A percentile compares a stretch with the other conserved stretches of the same genome.
Conservation (phyloP, 2,329 filamentous ascomycete genomes). For the Periconia sp. region DNA sequence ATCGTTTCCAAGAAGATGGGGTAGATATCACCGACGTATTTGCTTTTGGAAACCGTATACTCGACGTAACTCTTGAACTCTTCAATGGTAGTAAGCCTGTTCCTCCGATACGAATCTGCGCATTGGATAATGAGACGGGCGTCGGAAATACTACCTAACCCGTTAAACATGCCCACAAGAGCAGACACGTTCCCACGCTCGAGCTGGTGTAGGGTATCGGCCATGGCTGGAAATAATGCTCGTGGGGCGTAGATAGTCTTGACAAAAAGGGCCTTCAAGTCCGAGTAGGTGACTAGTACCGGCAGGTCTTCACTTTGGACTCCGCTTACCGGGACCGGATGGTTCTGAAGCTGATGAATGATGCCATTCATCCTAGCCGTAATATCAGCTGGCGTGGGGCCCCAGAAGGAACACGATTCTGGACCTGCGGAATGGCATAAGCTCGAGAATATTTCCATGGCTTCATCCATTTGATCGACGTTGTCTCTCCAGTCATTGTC, state of each 20-base stretch:
- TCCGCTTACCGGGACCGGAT: not conserved
- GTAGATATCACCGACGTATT: not conserved
- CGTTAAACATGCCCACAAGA: not conserved
- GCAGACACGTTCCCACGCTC: not conserved
- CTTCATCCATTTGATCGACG: constrained; percentile 2
- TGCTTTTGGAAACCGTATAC: not conserved
- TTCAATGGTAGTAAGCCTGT: not conserved
- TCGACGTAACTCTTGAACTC: not conserved
- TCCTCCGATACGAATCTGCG: not conserved
- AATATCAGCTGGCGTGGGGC: not conserved
- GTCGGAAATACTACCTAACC: not conserved
- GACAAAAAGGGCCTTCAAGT: not conserved
- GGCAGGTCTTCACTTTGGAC: not conserved
- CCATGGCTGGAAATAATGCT: not conserved
- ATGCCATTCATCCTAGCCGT: not conserved
- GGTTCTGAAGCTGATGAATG: not conserved
- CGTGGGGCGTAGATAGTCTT: not conserved
- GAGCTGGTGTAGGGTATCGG: not conserved
- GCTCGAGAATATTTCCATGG: constrained; percentile 54
- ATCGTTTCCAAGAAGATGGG: not conserved
- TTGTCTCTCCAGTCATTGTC: not conserved
- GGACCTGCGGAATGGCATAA: constrained; percentile 58
- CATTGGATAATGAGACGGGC: not conserved
- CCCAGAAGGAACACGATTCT: not conserved
- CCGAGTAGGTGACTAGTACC: not conserved